phyloP scores from a whole-genome alignment of 495 filamentous ascomycete species.

The Lasiosphaeria ovina region DNA sequence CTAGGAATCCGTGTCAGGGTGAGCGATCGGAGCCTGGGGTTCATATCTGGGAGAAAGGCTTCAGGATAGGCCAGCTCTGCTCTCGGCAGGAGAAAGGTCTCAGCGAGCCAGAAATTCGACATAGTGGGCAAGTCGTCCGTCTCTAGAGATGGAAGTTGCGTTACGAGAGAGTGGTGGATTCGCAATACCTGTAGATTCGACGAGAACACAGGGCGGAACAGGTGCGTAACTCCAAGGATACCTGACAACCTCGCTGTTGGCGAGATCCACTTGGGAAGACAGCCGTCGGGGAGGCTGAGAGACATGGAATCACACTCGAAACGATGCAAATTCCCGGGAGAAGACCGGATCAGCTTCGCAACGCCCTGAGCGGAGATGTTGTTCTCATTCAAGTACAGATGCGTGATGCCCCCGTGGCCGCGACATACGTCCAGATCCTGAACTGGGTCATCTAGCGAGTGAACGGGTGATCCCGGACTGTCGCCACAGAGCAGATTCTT shows the following conservation, averaged over 20 bases:
- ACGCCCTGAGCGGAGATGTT: slow-evolving; percentile 31
- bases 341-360: slow-evolving; percentile 30
- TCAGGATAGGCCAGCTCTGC: slow-evolving; percentile 41
- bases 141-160: slow-evolving; percentile 36
- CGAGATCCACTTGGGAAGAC: slow-evolving; percentile 14
- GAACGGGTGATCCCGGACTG: slow-evolving; percentile 1
- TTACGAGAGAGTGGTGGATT: slow-evolving; percentile 50
- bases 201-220: slow-evolving; percentile 45
- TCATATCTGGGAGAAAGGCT: slow-evolving; percentile 43
- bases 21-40: slow-evolving; percentile 42
- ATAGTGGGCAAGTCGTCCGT: slow-evolving; percentile 21
- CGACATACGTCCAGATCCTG: slow-evolving; percentile 22
- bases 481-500: slow-evolving; percentile 29
- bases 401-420: slow-evolving; percentile 35
- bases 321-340: slow-evolving; percentile 38
- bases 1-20: slow-evolving; percentile 42
- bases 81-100: slow-evolving; percentile 34
- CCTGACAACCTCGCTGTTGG: slow-evolving; percentile 28
- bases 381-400: slow-evolving; percentile 44
- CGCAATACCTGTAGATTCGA: slow-evolving; percentile 44
- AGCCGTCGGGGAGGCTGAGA: slow-evolving; percentile 9
- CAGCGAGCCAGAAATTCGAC: slow-evolving; percentile 34
- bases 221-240: slow-evolving; percentile 35
- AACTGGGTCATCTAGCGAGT: slow-evolving; percentile 12
- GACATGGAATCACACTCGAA: slow-evolving; percentile 41